Percentiles rank a stretch among this genome's conserved stretches.
These are phyloP conservation scores for Pleurotus djamor DNA, from an alignment of 768 basidiomycete genomes.

Conservation along the genomic window DNA sequence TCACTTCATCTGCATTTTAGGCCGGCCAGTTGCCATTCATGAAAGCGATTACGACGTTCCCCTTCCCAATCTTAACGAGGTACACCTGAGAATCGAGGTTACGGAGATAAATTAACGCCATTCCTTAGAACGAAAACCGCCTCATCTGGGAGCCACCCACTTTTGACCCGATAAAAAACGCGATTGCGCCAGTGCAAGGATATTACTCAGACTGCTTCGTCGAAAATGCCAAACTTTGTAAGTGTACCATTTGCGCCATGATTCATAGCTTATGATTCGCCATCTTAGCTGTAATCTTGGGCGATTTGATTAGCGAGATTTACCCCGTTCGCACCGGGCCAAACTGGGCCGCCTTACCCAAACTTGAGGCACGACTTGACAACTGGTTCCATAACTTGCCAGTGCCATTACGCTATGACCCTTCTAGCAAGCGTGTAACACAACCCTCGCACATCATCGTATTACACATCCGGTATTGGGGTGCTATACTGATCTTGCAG, in stretches of 20 bases:
- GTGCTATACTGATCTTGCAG: conserved; percentile 69
- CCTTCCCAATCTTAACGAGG: conserved; percentile 54
- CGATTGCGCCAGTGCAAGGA: conserved; percentile 45
- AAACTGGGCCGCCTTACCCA: conserved; percentile 44
- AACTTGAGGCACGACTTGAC: conserved; percentile 66
- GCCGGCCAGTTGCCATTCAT: conserved; percentile 66
- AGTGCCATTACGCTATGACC: conserved; percentile 58
- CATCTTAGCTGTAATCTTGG: conserved; percentile 58
- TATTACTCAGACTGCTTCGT: conserved; percentile 54
- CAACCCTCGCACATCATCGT: conserved; percentile 68
- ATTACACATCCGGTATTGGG: conserved; percentile 77
- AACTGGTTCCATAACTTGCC: conserved; percentile 75
- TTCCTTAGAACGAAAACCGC: conserved; percentile 54
- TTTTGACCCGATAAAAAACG: conserved; percentile 32
- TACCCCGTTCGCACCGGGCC: conserved; percentile 63
- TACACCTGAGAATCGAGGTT: conserved; percentile 20
- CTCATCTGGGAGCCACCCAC: conserved; percentile 50
- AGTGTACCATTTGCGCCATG: conserved; percentile 12
- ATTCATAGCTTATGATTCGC: neutral
- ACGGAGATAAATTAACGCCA: conserved; percentile 1
- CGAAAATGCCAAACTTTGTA: conserved; percentile 58
- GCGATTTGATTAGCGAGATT: conserved; percentile 61
- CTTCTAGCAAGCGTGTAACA: conserved; percentile 45
- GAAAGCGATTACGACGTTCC: conserved; percentile 72
- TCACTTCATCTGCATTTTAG: conserved; percentile 24